phyloP scores from a whole-genome alignment of 192 early-diverging fungal species.

The Linnemannia zychae region DNA sequence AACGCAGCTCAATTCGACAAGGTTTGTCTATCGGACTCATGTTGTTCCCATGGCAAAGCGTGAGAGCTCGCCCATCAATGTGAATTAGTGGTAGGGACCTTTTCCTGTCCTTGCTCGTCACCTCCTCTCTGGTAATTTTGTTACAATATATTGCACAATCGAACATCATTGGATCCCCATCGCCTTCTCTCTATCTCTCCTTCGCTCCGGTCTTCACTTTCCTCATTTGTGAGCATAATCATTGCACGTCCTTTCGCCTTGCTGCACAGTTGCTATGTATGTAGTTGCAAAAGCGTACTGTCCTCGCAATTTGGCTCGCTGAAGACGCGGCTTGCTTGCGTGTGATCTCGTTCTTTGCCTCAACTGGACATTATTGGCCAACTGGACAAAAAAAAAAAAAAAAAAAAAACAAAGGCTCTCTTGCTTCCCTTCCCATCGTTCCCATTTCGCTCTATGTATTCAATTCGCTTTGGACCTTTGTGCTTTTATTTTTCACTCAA shows the following conservation, averaged over 20 bases:
- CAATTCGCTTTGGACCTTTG: not conserved
- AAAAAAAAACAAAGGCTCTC: not conserved
- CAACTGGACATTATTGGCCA: not conserved
- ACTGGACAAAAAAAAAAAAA: not conserved
- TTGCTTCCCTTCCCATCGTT: not conserved
- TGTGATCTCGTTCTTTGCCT: not conserved
- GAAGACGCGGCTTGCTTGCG: not conserved
- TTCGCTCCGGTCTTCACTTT: no score
- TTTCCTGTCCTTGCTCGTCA: not conserved
- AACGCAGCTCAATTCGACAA: not conserved
- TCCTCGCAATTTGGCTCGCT: not conserved
- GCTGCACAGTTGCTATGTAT: not conserved
- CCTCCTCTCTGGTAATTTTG: not conserved
- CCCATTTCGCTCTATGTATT: no score
- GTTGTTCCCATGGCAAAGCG: not conserved
- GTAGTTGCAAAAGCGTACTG: not conserved
- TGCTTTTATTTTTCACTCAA: not conserved
- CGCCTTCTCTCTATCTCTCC: no score
- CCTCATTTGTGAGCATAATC: no score
- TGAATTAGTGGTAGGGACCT: not conserved
- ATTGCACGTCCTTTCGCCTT: no score
- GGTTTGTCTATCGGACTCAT: not conserved
- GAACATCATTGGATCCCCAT: no score
- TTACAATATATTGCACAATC: no score
- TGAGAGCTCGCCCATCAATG: not conserved